Evolutionary conservation across 78 protist genomes (phyloP).

Genomic region (Andalucia godoyi): DNA sequence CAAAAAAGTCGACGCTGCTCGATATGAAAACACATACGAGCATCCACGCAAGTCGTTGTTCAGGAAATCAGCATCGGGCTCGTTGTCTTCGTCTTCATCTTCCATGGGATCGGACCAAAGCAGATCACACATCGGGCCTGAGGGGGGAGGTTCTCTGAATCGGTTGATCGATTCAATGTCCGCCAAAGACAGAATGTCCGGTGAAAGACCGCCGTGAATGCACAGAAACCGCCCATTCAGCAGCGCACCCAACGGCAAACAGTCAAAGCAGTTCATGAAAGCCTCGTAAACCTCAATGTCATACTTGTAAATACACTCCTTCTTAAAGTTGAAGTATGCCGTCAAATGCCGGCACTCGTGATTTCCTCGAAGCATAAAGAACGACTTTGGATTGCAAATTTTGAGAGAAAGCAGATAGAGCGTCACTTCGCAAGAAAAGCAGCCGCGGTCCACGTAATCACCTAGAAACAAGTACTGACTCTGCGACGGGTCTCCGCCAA

Average conservation of each 20-base stretch:
- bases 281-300: conserved; percentile 66
- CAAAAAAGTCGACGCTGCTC: conserved; percentile 80
- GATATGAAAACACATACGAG: conserved; percentile 55
- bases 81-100: conserved; percentile 35
- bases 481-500: conserved; percentile 68
- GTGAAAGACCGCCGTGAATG: conserved; percentile 96
- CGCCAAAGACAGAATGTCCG: conserved; percentile 71
- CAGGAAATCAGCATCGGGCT: background rate
- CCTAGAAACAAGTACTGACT: conserved; percentile 84
- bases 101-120: conserved; percentile 96
- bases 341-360: conserved; percentile 95
- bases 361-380: conserved; percentile 87
- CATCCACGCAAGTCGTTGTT: conserved; percentile 87
- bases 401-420: conserved; percentile 74
- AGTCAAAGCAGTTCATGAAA: conserved; percentile 69
- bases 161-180: conserved; percentile 76
- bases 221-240: conserved; percentile 79
- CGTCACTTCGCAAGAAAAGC: conserved; percentile 52
- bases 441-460: conserved; percentile 94
- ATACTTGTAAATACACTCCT: conserved; percentile 83
- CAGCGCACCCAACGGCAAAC: conserved; percentile 89
- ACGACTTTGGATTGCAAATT: conserved; percentile 62
- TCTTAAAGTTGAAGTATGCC: conserved; percentile 88
- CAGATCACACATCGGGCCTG: conserved; percentile 91
- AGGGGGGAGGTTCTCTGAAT: conserved; percentile 87